Conservation (phyloP, 257 asterid genomes). For the Linderniella brevidens region DNA sequence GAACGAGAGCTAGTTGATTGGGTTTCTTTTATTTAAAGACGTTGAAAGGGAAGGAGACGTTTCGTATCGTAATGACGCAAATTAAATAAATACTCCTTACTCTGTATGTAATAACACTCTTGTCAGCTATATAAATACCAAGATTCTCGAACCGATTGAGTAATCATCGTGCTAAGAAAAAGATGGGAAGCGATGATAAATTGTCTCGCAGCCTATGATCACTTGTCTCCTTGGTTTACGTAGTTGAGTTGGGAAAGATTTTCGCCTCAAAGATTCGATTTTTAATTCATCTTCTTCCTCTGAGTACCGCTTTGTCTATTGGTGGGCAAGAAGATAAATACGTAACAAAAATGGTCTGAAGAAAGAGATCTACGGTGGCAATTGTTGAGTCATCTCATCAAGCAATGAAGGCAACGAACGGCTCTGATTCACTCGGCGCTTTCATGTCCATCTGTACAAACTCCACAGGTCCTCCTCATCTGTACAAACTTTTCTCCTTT, state of each 20-base stretch:
- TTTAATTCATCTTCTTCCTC: too few species aligned
- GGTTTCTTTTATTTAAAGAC: conserved; percentile 54
- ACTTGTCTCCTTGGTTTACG: too few species aligned
- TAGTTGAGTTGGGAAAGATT: too few species aligned
- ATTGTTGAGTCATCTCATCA: conserved; percentile 19
- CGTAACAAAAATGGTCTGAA: too few species aligned
- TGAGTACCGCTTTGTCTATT: too few species aligned
- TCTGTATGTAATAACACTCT: too few species aligned
- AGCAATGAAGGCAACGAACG: conserved; percentile 67
- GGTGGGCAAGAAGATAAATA: too few species aligned
- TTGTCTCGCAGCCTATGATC: too few species aligned
- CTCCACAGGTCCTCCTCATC: conserved; percentile 45
- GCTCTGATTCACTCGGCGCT: conserved; percentile 74
- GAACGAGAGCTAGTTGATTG: not conserved
- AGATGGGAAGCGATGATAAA: not conserved
- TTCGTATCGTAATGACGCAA: conserved; percentile 24
- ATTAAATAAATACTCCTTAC: too few species aligned
- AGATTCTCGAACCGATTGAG: conserved; percentile 15
- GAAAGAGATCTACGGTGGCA: too few species aligned
- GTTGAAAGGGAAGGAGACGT: conserved; percentile 28
- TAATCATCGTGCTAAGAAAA: conserved; percentile 34
- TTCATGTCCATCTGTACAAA: conserved; percentile 83
- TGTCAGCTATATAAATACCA: conserved; percentile 1
- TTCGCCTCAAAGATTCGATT: too few species aligned
- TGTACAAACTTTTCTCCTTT: too few species aligned